phyloP scores from a whole-genome alignment of 192 early-diverging fungal species.

The Linnemannia zychae region DNA sequence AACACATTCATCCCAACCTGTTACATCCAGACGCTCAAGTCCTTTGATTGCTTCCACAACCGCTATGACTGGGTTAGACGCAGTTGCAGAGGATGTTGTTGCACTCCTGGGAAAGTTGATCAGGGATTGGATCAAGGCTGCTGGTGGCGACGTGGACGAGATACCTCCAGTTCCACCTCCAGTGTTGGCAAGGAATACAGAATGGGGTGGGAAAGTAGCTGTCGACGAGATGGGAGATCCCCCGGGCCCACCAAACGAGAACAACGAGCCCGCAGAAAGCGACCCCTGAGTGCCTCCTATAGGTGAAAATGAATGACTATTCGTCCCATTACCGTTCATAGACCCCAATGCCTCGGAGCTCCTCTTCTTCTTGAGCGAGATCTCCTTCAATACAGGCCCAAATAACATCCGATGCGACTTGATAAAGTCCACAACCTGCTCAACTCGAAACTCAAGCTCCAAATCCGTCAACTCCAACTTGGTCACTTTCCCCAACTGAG shows the following conservation, averaged over 20 bases:
- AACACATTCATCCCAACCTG: conserved; percentile 23
- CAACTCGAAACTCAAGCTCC: conserved; percentile 23
- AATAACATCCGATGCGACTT: conserved; percentile 45
- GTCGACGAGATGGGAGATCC: background rate
- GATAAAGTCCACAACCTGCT: conserved; percentile 31
- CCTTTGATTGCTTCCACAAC: conserved; percentile 23
- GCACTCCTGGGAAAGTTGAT: background rate
- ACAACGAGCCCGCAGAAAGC: background rate
- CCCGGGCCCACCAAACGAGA: background rate
- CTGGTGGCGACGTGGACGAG: background rate
- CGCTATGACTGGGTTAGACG: background rate
- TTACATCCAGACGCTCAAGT: conserved; percentile 32
- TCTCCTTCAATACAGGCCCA: conserved; percentile 33
- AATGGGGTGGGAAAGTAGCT: background rate
- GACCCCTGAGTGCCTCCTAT: background rate
- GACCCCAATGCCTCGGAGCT: background rate
- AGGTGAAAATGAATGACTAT: background rate
- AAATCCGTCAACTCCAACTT: conserved; percentile 41
- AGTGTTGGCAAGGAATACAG: background rate
- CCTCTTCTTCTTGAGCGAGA: background rate
- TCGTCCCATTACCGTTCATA: background rate
- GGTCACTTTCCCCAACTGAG: conserved; percentile 24
- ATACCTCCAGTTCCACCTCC: background rate
- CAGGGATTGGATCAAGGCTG: background rate
- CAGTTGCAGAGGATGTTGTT: background rate